A percentile compares a stretch with the other conserved stretches of the same genome.
phyloP scores from a whole-genome alignment of 108 stramenopile species.

The Cylindrotheca fusiformis region DNA sequence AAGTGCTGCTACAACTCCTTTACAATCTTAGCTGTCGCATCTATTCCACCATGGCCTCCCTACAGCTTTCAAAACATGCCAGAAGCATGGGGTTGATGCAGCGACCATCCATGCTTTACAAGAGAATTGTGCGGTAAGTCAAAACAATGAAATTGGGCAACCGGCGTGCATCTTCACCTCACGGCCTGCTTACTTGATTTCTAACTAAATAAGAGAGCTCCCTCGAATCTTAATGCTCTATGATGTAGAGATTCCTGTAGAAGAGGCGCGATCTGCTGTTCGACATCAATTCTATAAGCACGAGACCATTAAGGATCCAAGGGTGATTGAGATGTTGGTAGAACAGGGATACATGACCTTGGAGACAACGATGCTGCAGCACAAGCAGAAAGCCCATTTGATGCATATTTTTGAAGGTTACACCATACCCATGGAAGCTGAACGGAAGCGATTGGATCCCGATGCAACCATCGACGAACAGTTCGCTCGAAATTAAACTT shows the following conservation, averaged over 20 bases:
- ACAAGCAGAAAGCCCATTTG: constrained; percentile 89
- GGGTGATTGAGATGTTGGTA: constrained; percentile 83
- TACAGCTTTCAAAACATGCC: constrained; percentile 61
- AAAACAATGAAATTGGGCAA: neutral
- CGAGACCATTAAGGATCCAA: constrained; percentile 66
- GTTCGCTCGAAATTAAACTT: constrained; percentile 52
- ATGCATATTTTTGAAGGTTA: constrained; percentile 78
- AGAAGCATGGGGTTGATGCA: constrained; percentile 41
- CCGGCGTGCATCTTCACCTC: neutral
- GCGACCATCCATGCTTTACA: constrained; percentile 57
- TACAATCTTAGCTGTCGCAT: no score
- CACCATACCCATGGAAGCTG: constrained; percentile 49
- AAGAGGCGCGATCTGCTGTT: constrained; percentile 60
- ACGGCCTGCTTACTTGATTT: neutral
- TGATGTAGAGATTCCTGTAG: constrained; percentile 82
- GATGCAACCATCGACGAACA: constrained; percentile 63
- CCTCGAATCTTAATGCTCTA: constrained; percentile 89
- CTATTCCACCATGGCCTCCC: constrained; percentile 57
- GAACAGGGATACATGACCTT: constrained; percentile 89
- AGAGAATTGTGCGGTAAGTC: constrained; percentile 50
- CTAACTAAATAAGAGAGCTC: constrained; percentile 54
- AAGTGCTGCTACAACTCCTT: no score
- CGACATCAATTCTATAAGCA: constrained; percentile 71
- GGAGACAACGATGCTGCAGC: constrained; percentile 89
- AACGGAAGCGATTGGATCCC: constrained; percentile 61